Evolutionary conservation across 768 basidiomycete genomes (phyloP).

Genomic region (Cystobasidium tubakii): DNA sequence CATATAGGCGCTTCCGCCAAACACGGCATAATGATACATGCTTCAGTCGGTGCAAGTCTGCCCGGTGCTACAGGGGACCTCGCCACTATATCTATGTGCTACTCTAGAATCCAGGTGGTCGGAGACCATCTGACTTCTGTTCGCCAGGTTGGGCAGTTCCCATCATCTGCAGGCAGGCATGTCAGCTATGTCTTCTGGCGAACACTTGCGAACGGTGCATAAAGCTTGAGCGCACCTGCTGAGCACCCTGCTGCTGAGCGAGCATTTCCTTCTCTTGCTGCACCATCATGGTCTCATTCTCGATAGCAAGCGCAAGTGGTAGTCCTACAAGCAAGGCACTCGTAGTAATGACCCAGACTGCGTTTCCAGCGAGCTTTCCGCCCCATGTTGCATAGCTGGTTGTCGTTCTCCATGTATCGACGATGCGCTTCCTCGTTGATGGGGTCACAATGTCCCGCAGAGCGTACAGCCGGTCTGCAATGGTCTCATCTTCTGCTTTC

Average conservation of each 20-base stretch:
- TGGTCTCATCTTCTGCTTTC: constrained; percentile 61
- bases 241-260: constrained; percentile 87
- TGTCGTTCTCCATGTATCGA: constrained; percentile 59
- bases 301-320: constrained; percentile 83
- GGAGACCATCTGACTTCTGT: background rate
- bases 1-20: too few species aligned
- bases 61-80: too few species aligned
- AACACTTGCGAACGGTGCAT: too few species aligned
- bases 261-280: constrained; percentile 90
- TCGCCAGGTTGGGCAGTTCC: constrained; percentile 17
- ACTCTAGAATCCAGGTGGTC: constrained; percentile 35
- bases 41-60: background rate
- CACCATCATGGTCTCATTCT: constrained; percentile 91
- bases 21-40: background rate
- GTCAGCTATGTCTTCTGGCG: background rate
- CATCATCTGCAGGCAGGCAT: constrained; percentile 7
- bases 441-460: constrained; percentile 96
- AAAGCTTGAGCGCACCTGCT: constrained; percentile 56
- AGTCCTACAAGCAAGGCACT: constrained; percentile 87
- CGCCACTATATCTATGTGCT: too few species aligned
- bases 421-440: constrained; percentile 70
- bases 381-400: constrained; percentile 62
- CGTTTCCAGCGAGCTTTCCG: constrained; percentile 70
- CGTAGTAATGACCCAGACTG: constrained; percentile 92
- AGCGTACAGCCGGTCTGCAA: constrained; percentile 79